Conservation (phyloP, 371 early-diverging fungal genomes). For the Apophysomyces variabilis region DNA sequence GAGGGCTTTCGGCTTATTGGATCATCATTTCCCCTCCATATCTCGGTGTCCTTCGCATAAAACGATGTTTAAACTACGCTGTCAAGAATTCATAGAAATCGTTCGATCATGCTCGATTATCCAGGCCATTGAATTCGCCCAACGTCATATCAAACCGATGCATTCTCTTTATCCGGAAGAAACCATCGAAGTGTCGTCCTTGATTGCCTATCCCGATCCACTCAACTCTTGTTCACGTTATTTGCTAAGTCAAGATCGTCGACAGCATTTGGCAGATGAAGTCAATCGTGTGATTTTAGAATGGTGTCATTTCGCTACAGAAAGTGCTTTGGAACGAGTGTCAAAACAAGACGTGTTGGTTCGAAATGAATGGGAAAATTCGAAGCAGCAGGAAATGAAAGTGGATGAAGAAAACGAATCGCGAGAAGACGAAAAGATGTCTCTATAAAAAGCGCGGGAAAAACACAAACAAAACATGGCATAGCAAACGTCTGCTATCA, state of each 20-base stretch:
- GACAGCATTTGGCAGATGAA: conserved; percentile 37
- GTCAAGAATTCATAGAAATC: conserved; percentile 48
- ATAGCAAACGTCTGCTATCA: background rate
- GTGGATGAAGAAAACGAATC: background rate
- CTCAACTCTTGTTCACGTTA: conserved; percentile 33
- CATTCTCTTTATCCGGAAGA: conserved; percentile 27
- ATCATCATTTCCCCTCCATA: conserved; percentile 35
- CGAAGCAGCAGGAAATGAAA: background rate
- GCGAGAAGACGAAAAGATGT: background rate
- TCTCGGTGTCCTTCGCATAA: conserved; percentile 6
- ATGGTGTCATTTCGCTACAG: background rate
- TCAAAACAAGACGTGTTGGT: background rate
- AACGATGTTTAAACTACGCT: conserved; percentile 36
- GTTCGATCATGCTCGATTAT: conserved; percentile 26
- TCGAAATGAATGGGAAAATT: background rate
- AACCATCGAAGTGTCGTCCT: conserved; percentile 38
- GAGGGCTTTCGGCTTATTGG: conserved; percentile 38
- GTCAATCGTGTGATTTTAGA: conserved; percentile 31
- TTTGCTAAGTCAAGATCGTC: conserved; percentile 38
- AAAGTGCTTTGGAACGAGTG: background rate
- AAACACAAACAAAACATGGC: too few relatives aligned
- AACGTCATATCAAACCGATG: conserved; percentile 33
- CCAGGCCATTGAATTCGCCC: conserved; percentile 44
- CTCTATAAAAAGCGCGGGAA: too few relatives aligned
- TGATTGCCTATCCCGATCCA: conserved; percentile 50